Base-by-base conservation (phyloP, 257 asterid species). In the Plectranthus barbatus region DNA sequence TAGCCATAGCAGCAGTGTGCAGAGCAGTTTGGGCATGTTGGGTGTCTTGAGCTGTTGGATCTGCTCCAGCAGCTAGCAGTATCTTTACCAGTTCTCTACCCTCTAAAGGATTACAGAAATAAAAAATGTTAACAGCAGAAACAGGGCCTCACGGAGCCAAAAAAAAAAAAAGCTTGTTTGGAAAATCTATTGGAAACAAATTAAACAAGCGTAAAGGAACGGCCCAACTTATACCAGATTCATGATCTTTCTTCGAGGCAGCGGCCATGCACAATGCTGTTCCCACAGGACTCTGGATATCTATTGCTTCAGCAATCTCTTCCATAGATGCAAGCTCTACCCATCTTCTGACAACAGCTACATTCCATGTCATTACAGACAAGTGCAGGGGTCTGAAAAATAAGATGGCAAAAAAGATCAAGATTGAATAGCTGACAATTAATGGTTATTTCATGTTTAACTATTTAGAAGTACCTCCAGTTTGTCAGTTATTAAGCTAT, bases 221-320 rank as follows among this genome's bases (percentile, higher is more conserved):
- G 37, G 57, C 29, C 47, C 63, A 49, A 69, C 59, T 59, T 58
- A 20, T 83, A 87, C 99, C 97, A 70, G 91, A 75, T 85, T 86
- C 99, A 71, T 84, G 96, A 67, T 79, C 89, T 84, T 85, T 93
- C 87, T 90, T 93, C 64, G 80, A 69, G 71, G 94, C 81, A 78
- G 97, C 95, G 53, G 97, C 99, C 91, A 90, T 87, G 83, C 99
- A 93, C 83, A 93, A 81, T 48, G 96, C 95, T 59, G 97, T 90
- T 44, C 99, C 99, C 64, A 72, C 84, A 58, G 86, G 83, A 64
- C 96, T 81, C 68, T 83, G 99, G 68, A 90, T 90, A 81, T 93
- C 88, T 73, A 93, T 83, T 77, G 93, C 90, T 77, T 78, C 79
- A 60, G 87, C 73, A 72, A 90, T 80, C 72, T 90, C 97, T 62